These are phyloP conservation scores for Sideroxylon spinosum DNA, from an alignment of 179 eudicot genomes.

Conservation along the genomic window DNA sequence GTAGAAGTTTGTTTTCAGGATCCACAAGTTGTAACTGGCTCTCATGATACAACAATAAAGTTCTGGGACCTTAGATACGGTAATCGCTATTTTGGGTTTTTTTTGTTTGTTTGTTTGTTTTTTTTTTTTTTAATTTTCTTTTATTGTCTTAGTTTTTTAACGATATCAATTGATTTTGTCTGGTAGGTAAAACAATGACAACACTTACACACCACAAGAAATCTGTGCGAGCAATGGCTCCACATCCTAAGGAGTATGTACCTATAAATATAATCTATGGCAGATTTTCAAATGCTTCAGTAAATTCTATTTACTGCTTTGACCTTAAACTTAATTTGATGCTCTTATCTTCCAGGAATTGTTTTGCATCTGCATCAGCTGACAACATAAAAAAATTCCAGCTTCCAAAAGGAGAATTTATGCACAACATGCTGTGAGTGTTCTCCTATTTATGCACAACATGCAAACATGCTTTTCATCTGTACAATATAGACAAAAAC, in stretches of 20 bases:
- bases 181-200: constrained; percentile 77
- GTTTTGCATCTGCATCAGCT: constrained; percentile 96
- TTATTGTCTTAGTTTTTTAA: neutral
- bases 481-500: too few relatives aligned
- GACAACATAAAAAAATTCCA: constrained; percentile 92
- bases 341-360: constrained; percentile 48
- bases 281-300: neutral
- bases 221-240: constrained; percentile 95
- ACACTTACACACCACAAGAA: constrained; percentile 95
- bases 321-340: constrained; percentile 4
- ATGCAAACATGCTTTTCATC: too few relatives aligned
- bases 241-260: constrained; percentile 85
- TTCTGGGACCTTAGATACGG: constrained; percentile 92
- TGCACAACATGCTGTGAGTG: constrained; percentile 99
- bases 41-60: constrained; percentile 92
- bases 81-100: constrained; percentile 13
- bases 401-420: constrained; percentile 91
- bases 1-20: constrained; percentile 50
- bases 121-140: neutral
- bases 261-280: neutral
- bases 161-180: constrained; percentile 6
- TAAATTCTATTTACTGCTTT: neutral
- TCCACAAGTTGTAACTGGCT: constrained; percentile 96
- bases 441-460: neutral
- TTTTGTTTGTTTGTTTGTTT: neutral